Evolutionary conservation across 495 filamentous ascomycete genomes (phyloP), one percentile per base, ranked within the genome.

Genomic region (Apodospora peruviana): DNA sequence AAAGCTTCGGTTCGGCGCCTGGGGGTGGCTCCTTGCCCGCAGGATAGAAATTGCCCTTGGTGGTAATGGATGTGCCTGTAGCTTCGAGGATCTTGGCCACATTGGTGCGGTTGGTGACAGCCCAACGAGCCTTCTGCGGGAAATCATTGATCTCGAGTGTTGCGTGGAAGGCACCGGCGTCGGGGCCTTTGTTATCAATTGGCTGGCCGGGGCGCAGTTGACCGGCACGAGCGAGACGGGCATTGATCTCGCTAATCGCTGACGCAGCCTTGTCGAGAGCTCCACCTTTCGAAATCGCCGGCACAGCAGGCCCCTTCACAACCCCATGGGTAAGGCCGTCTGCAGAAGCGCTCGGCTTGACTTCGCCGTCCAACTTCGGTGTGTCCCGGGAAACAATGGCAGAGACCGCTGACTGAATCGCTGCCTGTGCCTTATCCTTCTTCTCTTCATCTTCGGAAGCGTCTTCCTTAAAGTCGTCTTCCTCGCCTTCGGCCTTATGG

Each of bases 81-180:
- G 87, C 80, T 63, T 99, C 93, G 44, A 99, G 78, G 46, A 99
- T 96, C 74, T 96, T 96, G 52, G 93, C 93, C 48, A 99, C 93
- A 58, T 99, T 99, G 4, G 94, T 99, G 37, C 93, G 82, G 62
- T 99, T 99, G 41, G 93, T 99, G 67, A 99, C 93, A 18, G 90
- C 91, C 93, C 93, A 99, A 47, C 93, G 82, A 53, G 94, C 93
- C 81, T 97, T 96, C 67, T 97, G 93, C 22, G 93, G 94, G 67
- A 96, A 97, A 69, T 97, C 93, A 65, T 99, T 99, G 78, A 99
- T 97, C 64, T 97, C 94, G 56, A 99, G 72, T 3, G 91, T 97
- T 22, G 93, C 90, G 65, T 99, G 93, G 80, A 93, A 99, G 11
- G 89, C 89, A 23, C 93, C 93, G 7, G 93, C 93, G 70, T 99